Percentiles rank a stretch among this genome's conserved stretches.
Conservation (phyloP, 1,284 basidiomycete genomes). For the Coniophora puteana region DNA sequence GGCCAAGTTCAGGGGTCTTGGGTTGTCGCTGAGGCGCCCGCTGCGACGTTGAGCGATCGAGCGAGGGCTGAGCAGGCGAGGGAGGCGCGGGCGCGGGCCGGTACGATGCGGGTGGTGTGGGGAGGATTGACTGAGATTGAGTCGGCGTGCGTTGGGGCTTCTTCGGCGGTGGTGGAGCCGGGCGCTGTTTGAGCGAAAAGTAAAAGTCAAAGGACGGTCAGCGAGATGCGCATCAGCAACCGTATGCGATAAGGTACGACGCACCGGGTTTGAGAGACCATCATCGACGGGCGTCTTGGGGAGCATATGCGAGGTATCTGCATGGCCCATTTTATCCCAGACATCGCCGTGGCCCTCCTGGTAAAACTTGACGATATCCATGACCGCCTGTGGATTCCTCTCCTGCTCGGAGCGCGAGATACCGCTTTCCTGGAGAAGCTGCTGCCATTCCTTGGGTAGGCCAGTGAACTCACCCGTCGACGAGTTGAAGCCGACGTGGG, state of each 20-base stretch:
- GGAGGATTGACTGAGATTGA: too few relatives aligned
- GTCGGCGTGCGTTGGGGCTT: constrained; percentile 39
- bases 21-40: constrained; percentile 53
- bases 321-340: constrained; percentile 78
- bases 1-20: constrained; percentile 50
- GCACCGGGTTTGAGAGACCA: constrained; percentile 47
- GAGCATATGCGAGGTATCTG: constrained; percentile 21
- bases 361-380: constrained; percentile 99
- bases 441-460: constrained; percentile 98
- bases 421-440: constrained; percentile 93
- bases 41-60: constrained; percentile 77
- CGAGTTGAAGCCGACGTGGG: constrained; percentile 98
- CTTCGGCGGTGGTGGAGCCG: constrained; percentile 50
- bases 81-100: constrained; percentile 69
- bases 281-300: constrained; percentile 39
- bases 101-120: constrained; percentile 46
- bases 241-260: constrained; percentile 19
- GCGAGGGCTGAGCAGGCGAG: constrained; percentile 48
- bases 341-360: constrained; percentile 82
- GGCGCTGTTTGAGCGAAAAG: constrained; percentile 45
- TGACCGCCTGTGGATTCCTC: constrained; percentile 96
- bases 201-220: constrained; percentile 5
- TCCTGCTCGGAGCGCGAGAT: constrained; percentile 95
- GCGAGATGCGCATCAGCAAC: constrained; percentile 3
- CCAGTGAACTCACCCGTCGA: constrained; percentile 98